phyloP scores from a whole-genome alignment of 441 rosid genomes.

The Mallotus japonicus region DNA sequence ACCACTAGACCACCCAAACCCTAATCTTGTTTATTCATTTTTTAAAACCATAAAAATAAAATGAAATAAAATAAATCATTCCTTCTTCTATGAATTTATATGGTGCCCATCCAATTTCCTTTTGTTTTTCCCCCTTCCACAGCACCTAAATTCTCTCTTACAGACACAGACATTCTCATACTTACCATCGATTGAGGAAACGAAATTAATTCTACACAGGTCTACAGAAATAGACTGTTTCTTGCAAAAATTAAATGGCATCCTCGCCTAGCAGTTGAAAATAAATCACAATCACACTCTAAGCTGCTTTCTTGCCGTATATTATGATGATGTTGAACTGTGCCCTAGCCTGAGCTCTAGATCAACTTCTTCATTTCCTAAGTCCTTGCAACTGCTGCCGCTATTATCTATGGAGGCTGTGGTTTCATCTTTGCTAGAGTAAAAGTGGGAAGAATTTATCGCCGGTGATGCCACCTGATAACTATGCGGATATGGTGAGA shows the following conservation, averaged over 20 bases:
- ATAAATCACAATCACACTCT: background rate
- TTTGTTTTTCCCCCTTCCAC: background rate
- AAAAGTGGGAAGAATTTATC: slow-evolving; percentile 28
- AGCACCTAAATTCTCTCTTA: slow-evolving; percentile 10
- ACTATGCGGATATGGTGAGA: slow-evolving; percentile 41
- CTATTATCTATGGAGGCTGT: slow-evolving; percentile 7
- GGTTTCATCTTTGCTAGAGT: slow-evolving; percentile 24
- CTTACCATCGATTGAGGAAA: slow-evolving; percentile 3
- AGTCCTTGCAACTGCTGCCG: slow-evolving; percentile 24
- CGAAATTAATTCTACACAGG: slow-evolving; percentile 20
- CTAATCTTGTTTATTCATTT: slow-evolving; percentile 28
- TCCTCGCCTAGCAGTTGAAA: background rate
- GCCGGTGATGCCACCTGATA: slow-evolving; percentile 26
- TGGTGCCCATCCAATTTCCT: background rate
- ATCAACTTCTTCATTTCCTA: slow-evolving; percentile 62
- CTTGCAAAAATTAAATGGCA: slow-evolving; percentile 15
- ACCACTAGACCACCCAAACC: slow-evolving; percentile 21
- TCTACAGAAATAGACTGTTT: slow-evolving; percentile 16
- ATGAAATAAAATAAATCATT: background rate
- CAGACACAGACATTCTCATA: background rate
- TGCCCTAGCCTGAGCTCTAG: slow-evolving; percentile 92
- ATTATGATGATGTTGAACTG: slow-evolving; percentile 37
- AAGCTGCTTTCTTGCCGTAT: background rate
- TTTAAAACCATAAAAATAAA: background rate
- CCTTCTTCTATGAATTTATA: slow-evolving; percentile 14